phyloP scores from a whole-genome alignment of 805 yeast species.

The Metschnikowia picachoensis region DNA sequence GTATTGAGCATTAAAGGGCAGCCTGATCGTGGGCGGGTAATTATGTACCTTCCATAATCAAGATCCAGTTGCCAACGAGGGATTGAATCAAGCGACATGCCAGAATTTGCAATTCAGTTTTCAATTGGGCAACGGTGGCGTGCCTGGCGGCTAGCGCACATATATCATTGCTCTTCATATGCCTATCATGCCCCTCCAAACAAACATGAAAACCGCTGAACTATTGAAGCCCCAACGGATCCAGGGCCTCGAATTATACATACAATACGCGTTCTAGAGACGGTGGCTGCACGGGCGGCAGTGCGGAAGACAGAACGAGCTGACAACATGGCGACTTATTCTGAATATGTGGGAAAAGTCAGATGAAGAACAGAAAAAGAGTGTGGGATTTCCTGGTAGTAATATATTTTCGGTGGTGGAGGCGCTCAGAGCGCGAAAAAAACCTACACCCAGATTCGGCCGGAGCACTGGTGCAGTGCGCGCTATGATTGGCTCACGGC shows the following conservation, averaged over 20 bases:
- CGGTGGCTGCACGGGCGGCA: slow-evolving; percentile 68
- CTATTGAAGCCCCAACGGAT: too few species aligned
- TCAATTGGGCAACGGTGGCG: not conserved
- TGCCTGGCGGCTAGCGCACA: not conserved
- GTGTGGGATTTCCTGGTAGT: slow-evolving; percentile 10
- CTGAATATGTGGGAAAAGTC: slow-evolving; percentile 15
- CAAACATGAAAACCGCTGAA: not conserved
- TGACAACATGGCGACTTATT: slow-evolving; percentile 60
- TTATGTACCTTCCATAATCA: too few species aligned
- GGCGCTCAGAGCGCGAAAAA: slow-evolving; percentile 16
- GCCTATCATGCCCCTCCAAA: too few species aligned
- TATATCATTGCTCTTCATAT: not conserved
- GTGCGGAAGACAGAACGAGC: slow-evolving; percentile 82
- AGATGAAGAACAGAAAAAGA: slow-evolving; percentile 16
- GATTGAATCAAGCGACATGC: too few species aligned
- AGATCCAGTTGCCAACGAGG: too few species aligned
- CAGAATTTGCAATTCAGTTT: too few species aligned
- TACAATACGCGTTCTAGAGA: slow-evolving; percentile 29
- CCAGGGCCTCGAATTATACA: slow-evolving; percentile 9
- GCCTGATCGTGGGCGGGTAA: too few species aligned
- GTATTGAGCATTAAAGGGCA: too few species aligned
- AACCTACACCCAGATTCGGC: slow-evolving; percentile 18
- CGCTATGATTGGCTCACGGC: slow-evolving; percentile 14
- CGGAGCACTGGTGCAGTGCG: slow-evolving; percentile 16
- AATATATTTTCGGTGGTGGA: slow-evolving; percentile 18